Conservation (phyloP, 1,284 basidiomycete species). For the Ceratobasidium sp. region DNA sequence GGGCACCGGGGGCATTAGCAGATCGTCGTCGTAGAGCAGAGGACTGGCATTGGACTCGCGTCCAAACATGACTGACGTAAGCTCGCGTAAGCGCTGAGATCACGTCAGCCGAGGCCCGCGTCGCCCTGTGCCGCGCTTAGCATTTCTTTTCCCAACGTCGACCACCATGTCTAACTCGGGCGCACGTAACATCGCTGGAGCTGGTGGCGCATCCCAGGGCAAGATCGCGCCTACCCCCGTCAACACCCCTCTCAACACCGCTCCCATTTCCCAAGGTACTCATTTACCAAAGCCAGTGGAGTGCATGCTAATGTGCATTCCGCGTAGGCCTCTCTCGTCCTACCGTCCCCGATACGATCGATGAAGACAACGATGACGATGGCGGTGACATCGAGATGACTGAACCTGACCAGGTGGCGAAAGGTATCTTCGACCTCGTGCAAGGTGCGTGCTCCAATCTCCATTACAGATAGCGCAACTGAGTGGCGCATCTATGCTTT, state of each 20-base stretch:
- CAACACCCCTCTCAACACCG: constrained; percentile 82
- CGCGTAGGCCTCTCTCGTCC: constrained; percentile 61
- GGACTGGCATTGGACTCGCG: no score
- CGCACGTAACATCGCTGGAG: constrained; percentile 27
- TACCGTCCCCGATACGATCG: constrained; percentile 74
- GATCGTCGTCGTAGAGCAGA: constrained; percentile 8
- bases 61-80: constrained; percentile 1
- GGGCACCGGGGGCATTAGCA: constrained; percentile 20
- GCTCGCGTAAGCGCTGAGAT: constrained; percentile 27
- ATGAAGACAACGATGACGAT: constrained; percentile 62
- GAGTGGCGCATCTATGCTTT: constrained; percentile 12
- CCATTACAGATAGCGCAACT: neutral
- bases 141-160: constrained; percentile 10
- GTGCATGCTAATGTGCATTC: neutral
- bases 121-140: constrained; percentile 42
- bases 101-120: constrained; percentile 33
- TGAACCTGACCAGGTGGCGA: constrained; percentile 9
- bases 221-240: constrained; percentile 79
- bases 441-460: constrained; percentile 24
- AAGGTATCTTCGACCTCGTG: constrained; percentile 40
- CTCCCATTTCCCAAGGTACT: constrained; percentile 68
- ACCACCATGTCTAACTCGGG: constrained; percentile 40
- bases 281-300: neutral
- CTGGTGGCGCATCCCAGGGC: constrained; percentile 22
- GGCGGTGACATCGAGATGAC: constrained; percentile 40